Base-by-base conservation (phyloP, 2,329 filamentous ascomycete species). In the Corinectria fuckeliana region DNA sequence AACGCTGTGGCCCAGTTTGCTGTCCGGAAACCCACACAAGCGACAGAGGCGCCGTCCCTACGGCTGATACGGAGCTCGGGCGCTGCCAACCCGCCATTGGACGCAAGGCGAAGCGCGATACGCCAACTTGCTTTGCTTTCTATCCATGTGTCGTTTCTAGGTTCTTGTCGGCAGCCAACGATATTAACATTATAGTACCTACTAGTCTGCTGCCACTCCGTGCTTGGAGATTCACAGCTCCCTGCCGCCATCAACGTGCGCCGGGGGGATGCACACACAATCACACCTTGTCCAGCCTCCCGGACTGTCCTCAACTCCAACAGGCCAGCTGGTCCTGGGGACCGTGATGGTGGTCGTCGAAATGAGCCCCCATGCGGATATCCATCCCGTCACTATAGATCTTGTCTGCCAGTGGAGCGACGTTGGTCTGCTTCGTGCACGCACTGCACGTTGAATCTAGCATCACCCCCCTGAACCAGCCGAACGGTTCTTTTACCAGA, bases 21-120 rank as follows among this genome's bases (percentile, higher is more conserved):
- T 49, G 28, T 36, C 28, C 47, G 39, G 23, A 32, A 53, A 16
- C 56, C 36, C 36, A 38, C 50, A 39, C 53, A 64, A 45, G 56
- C 45, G 54, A 52, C 45, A 64, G 47, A 56, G 50, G 39, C 54
- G 57, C 59, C 56, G 52, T 51, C 50, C 32, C 56, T 63, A 57
- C 62, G 59, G 62, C 55, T 64, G 54, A 59, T 64, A 54, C 63
- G 62, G 62, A 56, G 34, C 59, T 50, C 51, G 18, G 36, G 30
- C 34, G 50, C 52, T 50, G 16, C 28, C 26, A 38, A 57, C 47
- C 58, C 50, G 62, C 60, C 30, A 56, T 56, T 58, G 47, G 56
- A 58, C 45, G 58, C 58, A 63, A 48, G 42, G 39, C 36, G 50
- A 68, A 64, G 64, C 55, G 56, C 64, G 50, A 61, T 65, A 54